These are phyloP conservation scores for Podospora pseudoanserina DNA, from an alignment of 495 filamentous ascomycete species.

Conservation along the genomic window DNA sequence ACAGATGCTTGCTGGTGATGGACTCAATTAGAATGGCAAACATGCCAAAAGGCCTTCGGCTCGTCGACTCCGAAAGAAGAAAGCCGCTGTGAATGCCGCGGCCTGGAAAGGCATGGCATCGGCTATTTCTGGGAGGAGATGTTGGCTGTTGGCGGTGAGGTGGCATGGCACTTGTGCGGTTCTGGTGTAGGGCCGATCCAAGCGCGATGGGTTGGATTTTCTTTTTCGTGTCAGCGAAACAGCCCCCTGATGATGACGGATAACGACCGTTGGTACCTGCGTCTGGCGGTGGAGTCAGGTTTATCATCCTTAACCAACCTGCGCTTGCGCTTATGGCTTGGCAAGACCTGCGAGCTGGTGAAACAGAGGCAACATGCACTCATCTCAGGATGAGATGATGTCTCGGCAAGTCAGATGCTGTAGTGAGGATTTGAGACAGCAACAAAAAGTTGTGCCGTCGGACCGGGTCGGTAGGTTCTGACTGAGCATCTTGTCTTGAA, in stretches of 20 bases:
- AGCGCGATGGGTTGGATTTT: neutral
- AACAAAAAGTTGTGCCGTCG: neutral
- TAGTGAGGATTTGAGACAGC: neutral
- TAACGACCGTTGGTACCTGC: constrained; percentile 9
- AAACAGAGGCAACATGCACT: neutral
- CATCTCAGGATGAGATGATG: neutral
- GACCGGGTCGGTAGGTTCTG: neutral
- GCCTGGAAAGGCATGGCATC: neutral
- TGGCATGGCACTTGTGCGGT: neutral
- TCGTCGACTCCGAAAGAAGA: neutral
- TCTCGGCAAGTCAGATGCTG: neutral
- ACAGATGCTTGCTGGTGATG: neutral
- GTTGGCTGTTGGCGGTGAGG: neutral
- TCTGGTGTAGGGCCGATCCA: neutral
- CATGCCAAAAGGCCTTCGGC: neutral
- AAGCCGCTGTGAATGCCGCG: neutral
- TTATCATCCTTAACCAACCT: neutral
- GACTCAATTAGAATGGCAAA: neutral
- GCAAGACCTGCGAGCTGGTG: neutral
- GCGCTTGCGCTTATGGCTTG: neutral
- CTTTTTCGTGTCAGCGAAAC: neutral
- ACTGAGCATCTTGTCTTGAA: neutral
- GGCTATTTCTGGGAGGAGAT: neutral
- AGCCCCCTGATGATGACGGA: neutral
- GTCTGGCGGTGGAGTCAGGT: neutral